Percentiles rank a stretch among this genome's conserved stretches.
Conservation (phyloP, 192 early-diverging fungal species). For the Entophlyctis luteolus region DNA sequence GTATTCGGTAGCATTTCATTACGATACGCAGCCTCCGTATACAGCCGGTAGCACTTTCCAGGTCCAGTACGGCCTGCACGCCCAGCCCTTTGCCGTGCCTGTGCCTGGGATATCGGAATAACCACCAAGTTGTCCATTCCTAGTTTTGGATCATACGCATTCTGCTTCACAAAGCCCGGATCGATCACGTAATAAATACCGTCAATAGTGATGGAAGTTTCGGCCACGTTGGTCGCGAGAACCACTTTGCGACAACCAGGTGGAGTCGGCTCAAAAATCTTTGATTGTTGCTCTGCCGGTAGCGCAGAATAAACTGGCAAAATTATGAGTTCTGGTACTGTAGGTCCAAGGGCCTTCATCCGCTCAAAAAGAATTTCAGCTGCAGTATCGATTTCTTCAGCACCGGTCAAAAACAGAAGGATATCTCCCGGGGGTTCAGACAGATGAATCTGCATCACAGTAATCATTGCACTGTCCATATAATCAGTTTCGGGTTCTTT, state of each 20-base stretch:
- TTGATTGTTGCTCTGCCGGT: conserved; percentile 91
- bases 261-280: conserved; percentile 96
- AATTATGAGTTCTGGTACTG: conserved; percentile 80
- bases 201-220: conserved; percentile 94
- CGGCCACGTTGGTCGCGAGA: conserved; percentile 97
- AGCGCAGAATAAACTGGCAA: conserved; percentile 95
- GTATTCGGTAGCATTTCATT: conserved; percentile 96
- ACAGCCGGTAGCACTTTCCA: conserved; percentile 95
- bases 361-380: conserved; percentile 67
- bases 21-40: conserved; percentile 82
- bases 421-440: conserved; percentile 91
- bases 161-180: conserved; percentile 96
- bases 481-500: conserved; percentile 95
- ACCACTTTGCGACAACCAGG: conserved; percentile 91
- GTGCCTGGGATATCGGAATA: conserved; percentile 89
- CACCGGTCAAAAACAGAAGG: conserved; percentile 93
- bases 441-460: conserved; percentile 95
- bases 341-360: conserved; percentile 68
- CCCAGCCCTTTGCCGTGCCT: conserved; percentile 89
- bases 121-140: conserved; percentile 98
- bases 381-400: conserved; percentile 94
- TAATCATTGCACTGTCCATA: conserved; percentile 85
- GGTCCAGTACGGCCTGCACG: conserved; percentile 94
- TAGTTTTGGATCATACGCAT: conserved; percentile 88
- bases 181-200: conserved; percentile 97